Evolutionary conservation across 169 alveolate species (phyloP).

Genomic region (Babesia ovata): DNA sequence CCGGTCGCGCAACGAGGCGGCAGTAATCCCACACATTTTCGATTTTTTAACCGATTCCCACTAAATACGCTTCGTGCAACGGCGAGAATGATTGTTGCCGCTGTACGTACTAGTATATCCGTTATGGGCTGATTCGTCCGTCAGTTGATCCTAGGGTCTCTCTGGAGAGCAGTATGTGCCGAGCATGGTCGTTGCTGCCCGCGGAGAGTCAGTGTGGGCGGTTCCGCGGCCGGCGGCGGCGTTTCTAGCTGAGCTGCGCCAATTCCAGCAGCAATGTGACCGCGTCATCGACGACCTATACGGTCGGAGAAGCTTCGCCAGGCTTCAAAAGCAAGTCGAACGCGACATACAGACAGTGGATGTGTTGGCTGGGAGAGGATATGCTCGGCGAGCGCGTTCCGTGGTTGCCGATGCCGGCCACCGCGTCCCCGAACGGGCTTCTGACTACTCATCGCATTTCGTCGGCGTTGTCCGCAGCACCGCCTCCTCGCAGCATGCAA

Average conservation of each 20-base stretch:
- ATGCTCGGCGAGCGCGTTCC: background rate
- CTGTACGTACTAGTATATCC: too few species aligned
- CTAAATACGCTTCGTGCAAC: too few species aligned
- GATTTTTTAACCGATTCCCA: background rate
- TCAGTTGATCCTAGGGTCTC: too few species aligned
- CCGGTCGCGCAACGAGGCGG: too few species aligned
- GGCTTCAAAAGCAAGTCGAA: background rate
- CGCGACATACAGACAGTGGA: constrained; percentile 2
- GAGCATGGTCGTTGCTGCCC: constrained; percentile 9
- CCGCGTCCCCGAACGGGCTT: background rate
- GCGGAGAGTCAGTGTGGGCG: constrained; percentile 7
- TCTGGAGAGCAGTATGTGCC: background rate
- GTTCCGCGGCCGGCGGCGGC: background rate
- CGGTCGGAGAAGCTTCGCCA: background rate
- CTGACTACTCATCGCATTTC: background rate
- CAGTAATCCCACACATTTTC: too few species aligned
- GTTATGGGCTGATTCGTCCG: too few species aligned
- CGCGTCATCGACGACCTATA: constrained; percentile 8
- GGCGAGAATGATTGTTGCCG: too few species aligned
- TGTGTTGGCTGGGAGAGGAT: background rate
- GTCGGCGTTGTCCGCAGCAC: background rate
- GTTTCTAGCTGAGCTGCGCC: constrained; percentile 6
- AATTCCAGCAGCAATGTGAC: constrained; percentile 11
- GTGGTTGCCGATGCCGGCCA: background rate
- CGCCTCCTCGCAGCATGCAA: background rate